Evolutionary conservation across 2,329 filamentous ascomycete genomes (phyloP), one percentile per base, ranked within the genome.

Genomic region (Drechslerella stenobrocha): DNA sequence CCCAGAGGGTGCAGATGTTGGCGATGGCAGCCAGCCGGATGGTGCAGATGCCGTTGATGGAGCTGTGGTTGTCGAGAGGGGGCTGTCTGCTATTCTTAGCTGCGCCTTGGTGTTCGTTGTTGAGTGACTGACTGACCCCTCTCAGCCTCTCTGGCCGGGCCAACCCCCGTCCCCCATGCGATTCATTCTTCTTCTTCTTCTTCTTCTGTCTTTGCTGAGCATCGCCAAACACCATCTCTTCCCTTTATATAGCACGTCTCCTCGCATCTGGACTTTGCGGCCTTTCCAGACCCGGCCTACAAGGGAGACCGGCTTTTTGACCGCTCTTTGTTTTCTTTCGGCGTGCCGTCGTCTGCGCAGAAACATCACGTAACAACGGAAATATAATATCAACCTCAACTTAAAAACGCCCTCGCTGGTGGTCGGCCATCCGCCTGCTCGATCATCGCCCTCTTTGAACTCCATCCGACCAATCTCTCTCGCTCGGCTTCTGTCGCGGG

Each of bases 361-460:
- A n/a, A n/a, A n/a, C n/a, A n/a, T n/a, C n/a, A n/a, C n/a, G n/a
- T n/a, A n/a, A n/a, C n/a, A n/a, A n/a, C n/a, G n/a, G n/a, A n/a
- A n/a, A 7, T 40, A n/a, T 40, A 40, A 40, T 40, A 40, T n/a
- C 35, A 5, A n/a, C 18, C 35, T 40, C 18, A 4, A 20, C 24
- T 22, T 5, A 42, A 55, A 35, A 56, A 50, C 59, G 59, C 35
- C 51, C 51, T 32, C 53, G 34, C 50, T 30, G 28, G 11, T 30
- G 5, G 11, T 5, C 28, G 28, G 28, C 44, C 6, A 8, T 23
- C 28, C 26, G 30, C 18, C 20, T 51, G 15, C 35, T 24, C 32
- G 53, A 58, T 58, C 30, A 58, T 64, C 59, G 35, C 44, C 44
- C 59, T 64, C 59, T 42, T 56, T 50, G 51, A 45, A 56, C 59